Evolutionary conservation across 1,139 yeast genomes (phyloP), one percentile per base, ranked within the genome.

Genomic region (Nakaseomyces nivariensis): DNA sequence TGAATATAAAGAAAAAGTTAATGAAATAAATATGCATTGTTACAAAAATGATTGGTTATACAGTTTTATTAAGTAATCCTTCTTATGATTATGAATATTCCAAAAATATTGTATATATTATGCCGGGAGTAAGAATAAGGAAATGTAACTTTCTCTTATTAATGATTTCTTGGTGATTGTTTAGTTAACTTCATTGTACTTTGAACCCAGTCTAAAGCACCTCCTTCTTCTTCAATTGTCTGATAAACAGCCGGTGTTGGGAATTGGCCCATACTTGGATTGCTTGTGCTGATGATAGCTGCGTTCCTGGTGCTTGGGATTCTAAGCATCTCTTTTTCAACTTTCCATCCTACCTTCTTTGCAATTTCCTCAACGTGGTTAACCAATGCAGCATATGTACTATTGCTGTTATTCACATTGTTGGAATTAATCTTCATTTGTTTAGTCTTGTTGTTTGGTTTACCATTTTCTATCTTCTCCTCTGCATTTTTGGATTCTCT

Each of bases 271-370:
- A 54, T 34, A 13, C 51, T 37, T 6, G 48, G 64, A 37, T 67
- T 66, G 31, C 66, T 62, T 47, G 77, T 73, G 1, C 95, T 96
- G 50, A 92, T 82, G 6, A 92, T 70, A 0, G 97, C 97, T 1
- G 95, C 90, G 60, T 90, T 92, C 63, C 97, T 73, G 0, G 98
- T 92, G 53, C 96, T 86, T 29, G 98, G 98, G 40, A 92, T 92
- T 54, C 98, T 74, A 47, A 92, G 70, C 84, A 86, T 84, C 64
- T 92, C 97, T 58, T 82, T 79, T 61, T 87, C 85, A 2, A 83
- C 85, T 9, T 74, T 69, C 97, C 97, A 92, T 0, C 97, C 97
- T 60, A 79, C 79, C 48, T 72, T 64, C 33, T 64, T 64, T 0
- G 96, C 80, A 27, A 89, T 62, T 36, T 79, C 79, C 54, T 82